Base-by-base conservation (phyloP, 345 rosid species). In the Chamaenerion angustifolium region DNA sequence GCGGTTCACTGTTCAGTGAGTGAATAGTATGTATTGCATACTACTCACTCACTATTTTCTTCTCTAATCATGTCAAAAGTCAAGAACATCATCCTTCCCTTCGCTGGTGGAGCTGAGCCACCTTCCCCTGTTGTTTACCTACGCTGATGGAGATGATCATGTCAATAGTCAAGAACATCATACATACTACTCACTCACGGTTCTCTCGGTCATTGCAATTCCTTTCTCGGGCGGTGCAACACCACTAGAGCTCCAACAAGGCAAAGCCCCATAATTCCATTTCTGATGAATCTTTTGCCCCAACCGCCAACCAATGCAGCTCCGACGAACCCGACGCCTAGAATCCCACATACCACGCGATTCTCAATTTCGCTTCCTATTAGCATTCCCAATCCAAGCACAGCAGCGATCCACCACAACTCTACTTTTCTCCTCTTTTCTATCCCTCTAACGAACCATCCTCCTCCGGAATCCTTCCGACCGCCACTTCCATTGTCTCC, bases 391-490 rank as follows among this genome's bases (percentile, higher is more conserved):
- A 70, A 55, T 43, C 70, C 68, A 27, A 31, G 61, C 50, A 56
- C 48, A 62, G 48, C 43, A 52, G 72, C 7, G 51, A 56, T 4
- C 25, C 40, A 52, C 15, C 51, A 48, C 17, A 64, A 15, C 55
- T 69, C 54, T n/a, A 65, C 27, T 59, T 51, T 56, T 45, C 42
- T 41, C 35, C 9, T 55, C 18, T 56, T 56, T 45, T 58, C 61
- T 60, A 67, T 67, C 51, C 71, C 54, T 63, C 67, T 64, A 17
- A 62, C 61, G 41, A 65, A 69, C 12, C 68, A 48, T 51, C 62
- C 72, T 40, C 69, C 63, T 27, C 68, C 72, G 12, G 62, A 68
- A n/a, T 68, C 71, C 43, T 60, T 75, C 65, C 49, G 19, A 0
- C 70, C 64, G 4, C 78, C 73, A 49, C 21, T 9, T 16, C 56